Conservation (phyloP, 208 protist species). For the Trichomonas tenax region DNA sequence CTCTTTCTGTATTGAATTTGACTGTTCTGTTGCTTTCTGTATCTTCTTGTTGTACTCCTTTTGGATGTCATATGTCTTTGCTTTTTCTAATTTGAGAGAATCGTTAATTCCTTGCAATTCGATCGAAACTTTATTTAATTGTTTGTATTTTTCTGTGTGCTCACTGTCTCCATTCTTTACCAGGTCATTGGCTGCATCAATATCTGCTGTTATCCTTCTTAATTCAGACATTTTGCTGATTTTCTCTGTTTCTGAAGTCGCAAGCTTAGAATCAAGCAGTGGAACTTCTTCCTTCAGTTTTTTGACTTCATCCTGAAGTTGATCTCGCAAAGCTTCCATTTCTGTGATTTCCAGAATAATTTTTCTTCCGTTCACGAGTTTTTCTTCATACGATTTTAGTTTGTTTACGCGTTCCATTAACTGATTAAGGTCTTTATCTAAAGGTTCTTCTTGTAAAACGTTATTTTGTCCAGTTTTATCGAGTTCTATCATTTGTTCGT, state of each 20-base stretch:
- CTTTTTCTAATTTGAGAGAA: neutral
- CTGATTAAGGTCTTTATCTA: neutral
- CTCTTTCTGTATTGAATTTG: neutral
- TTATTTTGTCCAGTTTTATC: neutral
- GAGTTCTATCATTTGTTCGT: neutral
- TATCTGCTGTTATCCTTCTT: neutral
- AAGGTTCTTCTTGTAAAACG: neutral
- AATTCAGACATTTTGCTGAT: neutral
- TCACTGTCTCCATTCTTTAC: neutral
- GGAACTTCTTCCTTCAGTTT: neutral
- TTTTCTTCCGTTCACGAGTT: neutral
- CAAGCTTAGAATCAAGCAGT: neutral
- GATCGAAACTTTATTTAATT: neutral
- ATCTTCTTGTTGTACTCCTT: neutral
- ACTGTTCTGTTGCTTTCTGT: neutral
- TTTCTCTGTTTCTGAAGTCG: neutral
- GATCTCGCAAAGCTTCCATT: neutral
- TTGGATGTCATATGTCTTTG: neutral
- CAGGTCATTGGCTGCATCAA: neutral
- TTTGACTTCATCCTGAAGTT: neutral
- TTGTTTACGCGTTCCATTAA: neutral
- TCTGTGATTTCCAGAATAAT: neutral
- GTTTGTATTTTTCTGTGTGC: neutral
- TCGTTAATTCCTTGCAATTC: neutral
- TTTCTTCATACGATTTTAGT: neutral